Percentiles rank a stretch among this genome's conserved stretches.
phyloP scores from a whole-genome alignment of 2,329 filamentous ascomycete species.

The Acrodontium crateriforme region DNA sequence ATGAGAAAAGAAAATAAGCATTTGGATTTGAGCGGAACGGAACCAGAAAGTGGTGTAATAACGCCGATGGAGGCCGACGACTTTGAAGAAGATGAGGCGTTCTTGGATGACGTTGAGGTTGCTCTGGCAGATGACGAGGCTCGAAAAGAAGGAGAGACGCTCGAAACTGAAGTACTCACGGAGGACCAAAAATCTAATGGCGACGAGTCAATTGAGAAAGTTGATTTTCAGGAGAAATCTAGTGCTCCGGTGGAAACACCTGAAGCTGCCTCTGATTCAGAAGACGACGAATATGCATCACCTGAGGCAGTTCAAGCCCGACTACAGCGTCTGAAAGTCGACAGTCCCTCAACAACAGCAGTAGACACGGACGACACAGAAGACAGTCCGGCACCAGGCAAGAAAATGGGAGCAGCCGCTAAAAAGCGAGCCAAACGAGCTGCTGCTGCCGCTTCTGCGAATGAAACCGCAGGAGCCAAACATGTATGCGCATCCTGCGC shows the following conservation, averaged over 20 bases:
- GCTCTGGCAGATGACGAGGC: conserved; percentile 7
- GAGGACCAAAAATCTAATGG: conserved; percentile 2
- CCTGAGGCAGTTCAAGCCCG: conserved; percentile 28
- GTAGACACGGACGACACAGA: conserved; percentile 11
- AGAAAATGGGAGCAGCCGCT: conserved; percentile 34
- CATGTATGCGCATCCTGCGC: conserved; percentile 67
- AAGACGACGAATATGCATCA: conserved; percentile 30
- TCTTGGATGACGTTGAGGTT: conserved; percentile 12
- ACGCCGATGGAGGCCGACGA: conserved; percentile 20
- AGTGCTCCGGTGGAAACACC: background rate
- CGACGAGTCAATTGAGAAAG: background rate
- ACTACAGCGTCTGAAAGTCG: conserved; percentile 15
- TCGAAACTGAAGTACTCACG: background rate
- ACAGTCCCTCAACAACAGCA: conserved; percentile 3
- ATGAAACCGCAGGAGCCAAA: conserved; percentile 23
- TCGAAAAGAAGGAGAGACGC: conserved; percentile 1
- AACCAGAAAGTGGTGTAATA: conserved; percentile 19
- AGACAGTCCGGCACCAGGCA: conserved; percentile 3
- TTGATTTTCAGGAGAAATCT: background rate
- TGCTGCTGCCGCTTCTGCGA: conserved; percentile 28
- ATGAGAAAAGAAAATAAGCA: conserved; percentile 69
- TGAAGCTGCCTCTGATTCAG: conserved; percentile 3
- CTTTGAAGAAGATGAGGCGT: conserved; percentile 14
- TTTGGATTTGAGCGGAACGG: conserved; percentile 32
- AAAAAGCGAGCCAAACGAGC: conserved; percentile 35